phyloP scores from a whole-genome alignment of 2,329 filamentous ascomycete genomes.

The Fusarium annulatum region DNA sequence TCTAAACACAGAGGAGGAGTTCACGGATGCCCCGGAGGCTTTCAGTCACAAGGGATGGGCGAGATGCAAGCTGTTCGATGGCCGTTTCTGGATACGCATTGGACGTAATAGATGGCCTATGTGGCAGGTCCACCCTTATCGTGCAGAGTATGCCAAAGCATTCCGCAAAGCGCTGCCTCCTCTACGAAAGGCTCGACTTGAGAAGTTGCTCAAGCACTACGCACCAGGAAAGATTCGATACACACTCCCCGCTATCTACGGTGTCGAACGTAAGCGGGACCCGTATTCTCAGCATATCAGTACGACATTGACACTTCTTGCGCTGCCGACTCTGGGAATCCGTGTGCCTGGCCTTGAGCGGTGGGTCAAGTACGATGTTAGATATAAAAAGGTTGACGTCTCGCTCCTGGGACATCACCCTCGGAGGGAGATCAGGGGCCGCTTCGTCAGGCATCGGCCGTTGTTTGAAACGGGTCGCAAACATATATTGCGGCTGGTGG shows the following conservation, averaged over 20 bases:
- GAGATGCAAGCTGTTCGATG: conserved; percentile 62
- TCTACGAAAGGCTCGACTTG: conserved; percentile 50
- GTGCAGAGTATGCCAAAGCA: conserved; percentile 55
- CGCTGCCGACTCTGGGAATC: conserved; percentile 64
- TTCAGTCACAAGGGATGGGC: conserved; percentile 50
- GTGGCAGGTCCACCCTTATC: conserved; percentile 60
- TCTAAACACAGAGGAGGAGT: conserved; percentile 9
- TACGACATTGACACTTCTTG: conserved; percentile 57
- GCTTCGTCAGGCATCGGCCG: conserved; percentile 9
- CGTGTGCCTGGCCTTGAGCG: conserved; percentile 58
- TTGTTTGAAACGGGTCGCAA: background rate
- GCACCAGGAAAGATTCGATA: conserved; percentile 67
- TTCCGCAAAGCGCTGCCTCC: conserved; percentile 59
- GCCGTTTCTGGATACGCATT: conserved; percentile 70
- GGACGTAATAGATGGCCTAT: conserved; percentile 55
- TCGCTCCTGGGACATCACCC: conserved; percentile 49
- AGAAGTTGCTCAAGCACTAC: conserved; percentile 58
- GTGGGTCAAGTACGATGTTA: conserved; percentile 61
- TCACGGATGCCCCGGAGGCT: conserved; percentile 5
- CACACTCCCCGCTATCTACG: conserved; percentile 66
- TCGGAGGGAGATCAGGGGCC: conserved; percentile 20
- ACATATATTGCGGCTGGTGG: no score
- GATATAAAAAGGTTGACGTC: conserved; percentile 63
- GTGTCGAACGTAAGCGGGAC: conserved; percentile 49
- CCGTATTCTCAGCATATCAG: conserved; percentile 42